These are phyloP conservation scores for Williopsis jadinii DNA, from an alignment of 1,139 yeast genomes.

Conservation along the genomic window DNA sequence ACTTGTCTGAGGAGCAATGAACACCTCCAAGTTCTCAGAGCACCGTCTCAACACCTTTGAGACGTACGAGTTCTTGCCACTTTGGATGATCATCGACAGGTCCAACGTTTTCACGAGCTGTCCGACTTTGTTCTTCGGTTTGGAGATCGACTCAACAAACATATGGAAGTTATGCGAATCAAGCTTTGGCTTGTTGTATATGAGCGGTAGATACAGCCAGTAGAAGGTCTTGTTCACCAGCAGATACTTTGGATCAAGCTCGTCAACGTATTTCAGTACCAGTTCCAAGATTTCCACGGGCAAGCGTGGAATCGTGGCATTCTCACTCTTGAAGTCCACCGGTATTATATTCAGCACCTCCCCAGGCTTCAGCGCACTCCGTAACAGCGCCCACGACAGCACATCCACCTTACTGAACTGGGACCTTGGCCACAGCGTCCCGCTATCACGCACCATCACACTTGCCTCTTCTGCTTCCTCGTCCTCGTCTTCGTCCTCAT, in stretches of 20 bases:
- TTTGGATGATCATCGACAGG: conserved; percentile 71
- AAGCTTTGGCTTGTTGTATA: conserved; percentile 59
- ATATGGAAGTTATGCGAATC: conserved; percentile 58
- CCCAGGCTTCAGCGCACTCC: conserved; percentile 5
- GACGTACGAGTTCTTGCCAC: conserved; percentile 90
- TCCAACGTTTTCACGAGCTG: conserved; percentile 52
- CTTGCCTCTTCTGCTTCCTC: conserved; percentile 19
- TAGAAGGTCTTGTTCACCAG: conserved; percentile 60
- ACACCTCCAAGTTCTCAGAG: conserved; percentile 50
- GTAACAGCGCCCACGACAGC: conserved; percentile 1
- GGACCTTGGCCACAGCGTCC: conserved; percentile 25
- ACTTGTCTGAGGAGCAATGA: conserved; percentile 91
- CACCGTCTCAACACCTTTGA: conserved; percentile 77
- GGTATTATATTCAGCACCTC: conserved; percentile 8
- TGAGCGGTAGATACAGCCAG: conserved; percentile 46
- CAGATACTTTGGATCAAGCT: conserved; percentile 45
- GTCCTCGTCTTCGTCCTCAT: conserved; percentile 30
- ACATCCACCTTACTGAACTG: conserved; percentile 11
- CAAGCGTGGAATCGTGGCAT: conserved; percentile 11
- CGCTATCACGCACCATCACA: conserved; percentile 22
- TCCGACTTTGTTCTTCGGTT: conserved; percentile 26
- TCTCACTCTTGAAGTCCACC: conserved; percentile 1
- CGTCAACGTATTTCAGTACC: conserved; percentile 36
- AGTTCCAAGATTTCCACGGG: conserved; percentile 49
- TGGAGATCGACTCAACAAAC: conserved; percentile 66